Evolutionary conservation across 108 stramenopile species (phyloP).

Genomic region (Aurantiochytrium sp.): DNA sequence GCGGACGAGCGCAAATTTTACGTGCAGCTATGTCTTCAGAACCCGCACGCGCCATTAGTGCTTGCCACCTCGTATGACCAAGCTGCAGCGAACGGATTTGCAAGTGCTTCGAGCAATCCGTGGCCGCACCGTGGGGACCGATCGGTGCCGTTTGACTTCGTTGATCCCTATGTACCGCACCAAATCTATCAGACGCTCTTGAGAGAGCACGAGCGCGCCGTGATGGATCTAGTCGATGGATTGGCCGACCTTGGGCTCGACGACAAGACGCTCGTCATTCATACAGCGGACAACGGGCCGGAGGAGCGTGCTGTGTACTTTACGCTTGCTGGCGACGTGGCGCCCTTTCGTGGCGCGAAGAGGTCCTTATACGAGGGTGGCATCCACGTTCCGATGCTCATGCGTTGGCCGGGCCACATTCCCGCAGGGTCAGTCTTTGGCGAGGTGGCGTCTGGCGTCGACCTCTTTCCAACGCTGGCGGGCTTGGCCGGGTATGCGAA

Average conservation of each 20-base stretch:
- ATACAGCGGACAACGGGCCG: not conserved
- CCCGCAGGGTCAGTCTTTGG: not conserved
- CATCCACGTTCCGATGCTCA: not conserved
- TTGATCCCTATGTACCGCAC: not conserved
- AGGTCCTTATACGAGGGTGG: not conserved
- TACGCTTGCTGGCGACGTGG: not conserved
- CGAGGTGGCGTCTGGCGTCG: not conserved
- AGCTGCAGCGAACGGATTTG: not conserved
- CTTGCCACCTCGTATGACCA: not conserved
- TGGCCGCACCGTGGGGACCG: not conserved
- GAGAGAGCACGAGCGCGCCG: not conserved
- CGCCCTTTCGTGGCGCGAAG: constrained; percentile 2
- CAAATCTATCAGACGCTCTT: not conserved
- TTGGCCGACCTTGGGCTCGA: not conserved
- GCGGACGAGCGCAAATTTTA: not conserved
- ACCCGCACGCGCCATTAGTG: not conserved
- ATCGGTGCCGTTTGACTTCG: not conserved
- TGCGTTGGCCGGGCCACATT: not conserved
- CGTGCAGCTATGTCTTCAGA: not conserved
- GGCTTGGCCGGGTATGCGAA: not conserved
- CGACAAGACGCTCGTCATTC: not conserved
- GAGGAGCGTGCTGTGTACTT: not conserved
- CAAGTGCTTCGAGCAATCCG: not conserved
- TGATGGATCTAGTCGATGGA: not conserved
- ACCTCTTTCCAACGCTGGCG: not conserved